Conservation (phyloP, 176 grass and related monocot species). For the Saccharum spontaneum region DNA sequence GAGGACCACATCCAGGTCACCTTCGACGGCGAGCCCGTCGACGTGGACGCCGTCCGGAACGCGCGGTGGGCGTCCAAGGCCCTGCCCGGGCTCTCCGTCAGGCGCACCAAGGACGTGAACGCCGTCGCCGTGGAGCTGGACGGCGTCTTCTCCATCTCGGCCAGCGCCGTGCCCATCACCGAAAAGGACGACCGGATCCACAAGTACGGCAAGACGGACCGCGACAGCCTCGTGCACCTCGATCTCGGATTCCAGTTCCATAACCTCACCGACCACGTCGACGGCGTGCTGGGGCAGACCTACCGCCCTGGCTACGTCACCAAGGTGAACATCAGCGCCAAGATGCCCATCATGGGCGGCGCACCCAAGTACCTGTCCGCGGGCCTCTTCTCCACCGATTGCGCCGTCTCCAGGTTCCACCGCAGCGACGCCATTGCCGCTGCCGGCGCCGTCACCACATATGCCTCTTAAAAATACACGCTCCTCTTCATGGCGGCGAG, state of each 20-base stretch:
- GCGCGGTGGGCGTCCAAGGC: conserved; percentile 27
- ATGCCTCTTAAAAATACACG: neutral
- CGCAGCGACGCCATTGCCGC: neutral
- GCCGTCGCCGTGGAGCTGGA: conserved; percentile 46
- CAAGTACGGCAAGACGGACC: conserved; percentile 38
- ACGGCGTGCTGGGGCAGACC: conserved; percentile 68
- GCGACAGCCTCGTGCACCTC: conserved; percentile 62
- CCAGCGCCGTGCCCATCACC: conserved; percentile 64
- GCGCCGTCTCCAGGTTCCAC: conserved; percentile 41
- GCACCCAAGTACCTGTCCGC: conserved; percentile 27
- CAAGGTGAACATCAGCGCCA: conserved; percentile 46
- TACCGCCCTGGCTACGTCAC: conserved; percentile 52
- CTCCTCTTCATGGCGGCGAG: too few relatives aligned
- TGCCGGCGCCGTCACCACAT: neutral
- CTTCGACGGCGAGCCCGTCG: conserved; percentile 42
- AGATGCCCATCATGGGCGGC: conserved; percentile 66
- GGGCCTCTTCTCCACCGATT: conserved; percentile 57
- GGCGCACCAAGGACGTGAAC: conserved; percentile 31
- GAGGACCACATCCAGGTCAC: conserved; percentile 48
- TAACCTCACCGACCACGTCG: conserved; percentile 32
- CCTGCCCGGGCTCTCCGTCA: conserved; percentile 5
- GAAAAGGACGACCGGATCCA: conserved; percentile 54
- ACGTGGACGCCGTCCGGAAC: conserved; percentile 29
- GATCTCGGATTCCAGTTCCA: conserved; percentile 72
- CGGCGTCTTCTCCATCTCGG: conserved; percentile 54